Conservation (phyloP, 371 early-diverging fungal species). For the Smittium culicis region DNA sequence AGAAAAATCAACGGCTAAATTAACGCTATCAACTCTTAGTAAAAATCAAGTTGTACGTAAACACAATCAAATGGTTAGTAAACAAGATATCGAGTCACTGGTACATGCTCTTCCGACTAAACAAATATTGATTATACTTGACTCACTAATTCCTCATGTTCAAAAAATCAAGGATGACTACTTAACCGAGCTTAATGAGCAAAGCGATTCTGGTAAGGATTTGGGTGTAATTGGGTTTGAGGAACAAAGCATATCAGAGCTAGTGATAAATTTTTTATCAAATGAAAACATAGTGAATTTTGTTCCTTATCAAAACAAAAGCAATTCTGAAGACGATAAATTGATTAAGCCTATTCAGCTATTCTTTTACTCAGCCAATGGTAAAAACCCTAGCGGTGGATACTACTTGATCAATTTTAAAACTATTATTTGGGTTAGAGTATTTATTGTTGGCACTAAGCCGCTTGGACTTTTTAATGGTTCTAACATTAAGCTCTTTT, state of each 20-base stretch:
- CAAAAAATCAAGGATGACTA: neutral
- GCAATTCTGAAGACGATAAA: neutral
- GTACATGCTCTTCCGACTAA: neutral
- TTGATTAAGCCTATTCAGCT: neutral
- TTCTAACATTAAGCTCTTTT: neutral
- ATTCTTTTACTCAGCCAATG: neutral
- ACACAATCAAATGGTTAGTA: neutral
- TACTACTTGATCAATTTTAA: neutral
- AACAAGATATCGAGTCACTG: neutral
- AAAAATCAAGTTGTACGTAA: too few relatives aligned
- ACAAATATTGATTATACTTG: neutral
- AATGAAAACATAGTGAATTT: neutral
- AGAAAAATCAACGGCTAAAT: too few relatives aligned
- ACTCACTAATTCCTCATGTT: neutral
- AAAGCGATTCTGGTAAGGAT: too few relatives aligned
- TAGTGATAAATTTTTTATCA: neutral
- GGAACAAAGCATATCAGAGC: too few relatives aligned
- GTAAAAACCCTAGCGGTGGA: neutral
- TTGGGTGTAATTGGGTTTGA: neutral
- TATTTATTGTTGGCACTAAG: neutral
- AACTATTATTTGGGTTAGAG: neutral
- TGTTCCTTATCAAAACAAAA: neutral
- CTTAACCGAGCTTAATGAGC: neutral
- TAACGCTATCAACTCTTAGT: neutral
- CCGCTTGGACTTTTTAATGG: neutral